Evolutionary conservation across 768 basidiomycete genomes (phyloP), one percentile per base, ranked within the genome.

Genomic region (Lactarius evosmus): DNA sequence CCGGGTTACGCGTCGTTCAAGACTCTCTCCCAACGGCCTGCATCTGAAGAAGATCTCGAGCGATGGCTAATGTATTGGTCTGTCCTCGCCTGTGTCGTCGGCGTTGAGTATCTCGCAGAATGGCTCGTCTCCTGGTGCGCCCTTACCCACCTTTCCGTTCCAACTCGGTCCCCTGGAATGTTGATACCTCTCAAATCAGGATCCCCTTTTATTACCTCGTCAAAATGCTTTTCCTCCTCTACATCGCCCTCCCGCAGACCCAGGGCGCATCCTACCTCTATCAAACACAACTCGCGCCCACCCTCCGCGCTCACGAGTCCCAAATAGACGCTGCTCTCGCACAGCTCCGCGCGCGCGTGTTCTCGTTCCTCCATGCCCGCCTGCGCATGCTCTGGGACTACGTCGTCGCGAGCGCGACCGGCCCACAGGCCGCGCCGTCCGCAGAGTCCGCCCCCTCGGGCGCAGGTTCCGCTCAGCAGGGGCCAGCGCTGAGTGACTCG

Each of bases 1-100:
- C 95, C 95, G 0, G 91, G 89, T 27, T 98, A 98, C 76, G 91
- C 93, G 33, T 95, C 93, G n/a, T 98, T 95, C 79, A 98, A 98
- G 79, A 86, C 91, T 0, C 83, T 98, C 34, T 89, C 89, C 40
- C 86, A 89, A 69, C 82, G 92, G n/a, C 91, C 91, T 22, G 90
- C 91, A 1, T 88, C 87, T 0, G 91, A 93, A 70, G 83, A 81
- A 56, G 92, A 93, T 51, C 79, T 95, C 9, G 95, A 97, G 73
- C 80, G 93, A 75, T 97, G 95, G 94, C 81, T 98, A 59, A 95
- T 94, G 91, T 98, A 97, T 70, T 98, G 95, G 95, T 87, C 86
- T n/a, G 89, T 91, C 0, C 81, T 92, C 3, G 89, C 91, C 2
- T 89, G 88, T 71, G 85, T 94, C 70, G 82, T 94, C 17, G 87